These are phyloP conservation scores for Trametes villosa DNA, from an alignment of 768 basidiomycete genomes.

Conservation along the genomic window DNA sequence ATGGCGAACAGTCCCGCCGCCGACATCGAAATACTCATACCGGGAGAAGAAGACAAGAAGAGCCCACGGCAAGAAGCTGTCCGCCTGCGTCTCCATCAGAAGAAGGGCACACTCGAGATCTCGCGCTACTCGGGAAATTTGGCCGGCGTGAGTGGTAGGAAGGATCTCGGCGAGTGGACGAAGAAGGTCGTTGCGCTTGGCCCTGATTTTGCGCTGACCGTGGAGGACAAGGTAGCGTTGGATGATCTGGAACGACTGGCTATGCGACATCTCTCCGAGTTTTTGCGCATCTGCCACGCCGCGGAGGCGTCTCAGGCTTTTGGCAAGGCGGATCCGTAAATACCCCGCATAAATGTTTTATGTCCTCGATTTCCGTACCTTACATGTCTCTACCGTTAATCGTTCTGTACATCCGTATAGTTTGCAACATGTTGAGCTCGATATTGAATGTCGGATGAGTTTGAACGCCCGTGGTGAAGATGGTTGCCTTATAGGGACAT, in stretches of 20 bases:
- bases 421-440: neutral
- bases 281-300: conserved; percentile 27
- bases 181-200: conserved; percentile 29
- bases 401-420: neutral
- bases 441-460: neutral
- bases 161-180: conserved; percentile 28
- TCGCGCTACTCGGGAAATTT: conserved; percentile 17
- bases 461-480: neutral
- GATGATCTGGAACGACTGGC: conserved; percentile 17
- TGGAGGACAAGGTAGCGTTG: conserved; percentile 9
- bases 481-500: conserved; percentile 15
- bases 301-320: conserved; percentile 1
- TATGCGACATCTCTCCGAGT: conserved; percentile 18
- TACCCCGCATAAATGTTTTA: neutral
- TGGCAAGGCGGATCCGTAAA: neutral
- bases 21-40: conserved; percentile 51
- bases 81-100: conserved; percentile 23
- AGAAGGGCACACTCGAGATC: conserved; percentile 27
- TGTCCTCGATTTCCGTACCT: neutral
- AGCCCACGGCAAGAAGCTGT: conserved; percentile 3
- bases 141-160: neutral
- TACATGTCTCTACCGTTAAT: neutral
- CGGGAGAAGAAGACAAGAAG: conserved; percentile 10
- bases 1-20: conserved; percentile 56
- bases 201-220: neutral